phyloP scores from a whole-genome alignment of 75 land plant species.

The Pseudotsuga menziesii region DNA sequence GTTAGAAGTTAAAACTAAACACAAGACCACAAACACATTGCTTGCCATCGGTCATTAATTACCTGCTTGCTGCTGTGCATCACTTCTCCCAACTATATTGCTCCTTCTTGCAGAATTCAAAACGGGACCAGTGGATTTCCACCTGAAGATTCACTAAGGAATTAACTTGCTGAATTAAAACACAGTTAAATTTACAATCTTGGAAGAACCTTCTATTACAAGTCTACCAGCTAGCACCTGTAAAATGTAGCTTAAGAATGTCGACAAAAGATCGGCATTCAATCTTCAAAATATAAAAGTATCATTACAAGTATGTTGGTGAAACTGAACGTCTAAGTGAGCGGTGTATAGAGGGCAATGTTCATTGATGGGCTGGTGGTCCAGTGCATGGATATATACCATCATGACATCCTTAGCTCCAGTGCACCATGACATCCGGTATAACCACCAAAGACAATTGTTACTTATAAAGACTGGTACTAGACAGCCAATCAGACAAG shows the following conservation, averaged over 20 bases:
- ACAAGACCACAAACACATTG: not conserved
- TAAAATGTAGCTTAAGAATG: not conserved
- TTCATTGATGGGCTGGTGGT: no score
- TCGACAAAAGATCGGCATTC: not conserved
- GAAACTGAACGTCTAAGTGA: no score
- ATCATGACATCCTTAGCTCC: no score
- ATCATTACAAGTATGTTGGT: no score
- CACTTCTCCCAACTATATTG: not conserved
- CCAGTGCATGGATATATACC: no score
- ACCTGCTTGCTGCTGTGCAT: slow-evolving; percentile 3
- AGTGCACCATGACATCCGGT: no score
- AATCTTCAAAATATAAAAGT: not conserved
- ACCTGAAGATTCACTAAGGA: not conserved
- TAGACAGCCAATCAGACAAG: no score
- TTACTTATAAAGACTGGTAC: no score
- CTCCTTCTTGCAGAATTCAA: not conserved
- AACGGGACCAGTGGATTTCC: not conserved
- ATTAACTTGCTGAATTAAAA: not conserved
- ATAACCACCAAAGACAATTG: no score
- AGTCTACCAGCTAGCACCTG: not conserved
- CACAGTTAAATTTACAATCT: not conserved
- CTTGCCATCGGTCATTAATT: not conserved
- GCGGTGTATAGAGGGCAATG: no score
- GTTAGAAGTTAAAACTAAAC: not conserved
- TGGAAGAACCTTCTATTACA: not conserved